Evolutionary conservation across 2,329 filamentous ascomycete species (phyloP), one percentile per base, ranked within the genome.

Genomic region (Hypoxylon sp.): DNA sequence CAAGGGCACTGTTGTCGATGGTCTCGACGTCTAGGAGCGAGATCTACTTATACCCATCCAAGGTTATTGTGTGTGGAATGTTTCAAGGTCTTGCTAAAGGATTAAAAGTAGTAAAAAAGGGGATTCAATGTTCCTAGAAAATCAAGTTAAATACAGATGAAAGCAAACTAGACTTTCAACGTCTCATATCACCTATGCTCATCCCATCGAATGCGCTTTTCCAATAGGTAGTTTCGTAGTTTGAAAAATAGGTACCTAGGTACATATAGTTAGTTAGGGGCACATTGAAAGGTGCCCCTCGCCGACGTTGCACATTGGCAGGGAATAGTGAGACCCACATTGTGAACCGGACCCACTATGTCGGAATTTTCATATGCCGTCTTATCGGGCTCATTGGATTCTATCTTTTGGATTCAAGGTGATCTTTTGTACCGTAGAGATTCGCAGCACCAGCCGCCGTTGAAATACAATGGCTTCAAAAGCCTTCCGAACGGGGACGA

Each of bases 1-100:
- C 78, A 95, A 94, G 88, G 92, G 92, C 72, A 84, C 92, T 77
- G 92, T 93, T 72, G 90, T 95, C 72, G 91, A 95, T 78, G 91
- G 91, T 69, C 88, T 94, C 78, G 92, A 96, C 81, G 91, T 96
- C 78, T 95, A 88, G 70, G 71, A 68, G 68, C 68, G 70, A 70
- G 61, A 65, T 60, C 22, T 61, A 50, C 49, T 50, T 46, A 60
- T 44, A 45, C 63, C 36, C 36, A 20, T 40, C 36, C 16, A 33
- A 59, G 28, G 57, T 26, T 40, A 65, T 59, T 44, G 51, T 56
- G 42, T 49, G 59, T 57, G 57, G 61, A 40, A 68, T 54, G 38
- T 65, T 14, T 58, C 45, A 54, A 58, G 49, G 62, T 58, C 54
- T 67, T 61, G 61, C 62, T 69, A 64, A 42, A 62, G 60, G 64